These are phyloP conservation scores for Candida ascalaphidarum DNA, from an alignment of 805 yeast genomes.

Conservation along the genomic window DNA sequence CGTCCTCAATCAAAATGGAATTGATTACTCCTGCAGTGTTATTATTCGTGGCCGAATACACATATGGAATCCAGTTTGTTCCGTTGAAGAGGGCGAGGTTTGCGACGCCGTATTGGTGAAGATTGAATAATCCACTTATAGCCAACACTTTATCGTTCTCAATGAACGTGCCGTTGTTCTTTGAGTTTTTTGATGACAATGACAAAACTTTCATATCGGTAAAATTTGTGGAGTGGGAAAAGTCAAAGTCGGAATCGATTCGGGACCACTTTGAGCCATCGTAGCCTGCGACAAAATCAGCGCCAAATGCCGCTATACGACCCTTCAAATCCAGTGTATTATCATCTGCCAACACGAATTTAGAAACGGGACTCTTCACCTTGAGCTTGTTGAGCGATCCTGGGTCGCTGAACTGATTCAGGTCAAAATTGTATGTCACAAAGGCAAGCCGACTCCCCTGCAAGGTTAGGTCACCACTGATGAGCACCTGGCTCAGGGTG, in stretches of 20 bases:
- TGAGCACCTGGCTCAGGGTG: conserved; percentile 24
- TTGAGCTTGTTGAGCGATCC: conserved; percentile 13
- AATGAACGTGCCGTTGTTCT: conserved; percentile 26
- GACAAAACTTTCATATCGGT: conserved; percentile 38
- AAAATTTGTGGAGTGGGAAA: conserved; percentile 24
- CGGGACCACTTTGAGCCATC: conserved; percentile 42
- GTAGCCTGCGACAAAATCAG: conserved; percentile 27
- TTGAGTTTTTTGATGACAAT: conserved; percentile 17
- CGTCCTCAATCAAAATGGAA: conserved; percentile 25
- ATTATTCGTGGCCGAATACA: conserved; percentile 27
- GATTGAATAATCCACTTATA: conserved; percentile 48
- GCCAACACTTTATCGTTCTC: conserved; percentile 39
- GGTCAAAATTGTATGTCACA: conserved; percentile 45
- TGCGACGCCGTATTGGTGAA: conserved; percentile 45
- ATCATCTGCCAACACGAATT: conserved; percentile 39
- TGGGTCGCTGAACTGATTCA: conserved; percentile 18
- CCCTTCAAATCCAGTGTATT: conserved; percentile 28
- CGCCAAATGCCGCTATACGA: conserved; percentile 27
- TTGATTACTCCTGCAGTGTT: conserved; percentile 19
- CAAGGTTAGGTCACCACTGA: conserved; percentile 46
- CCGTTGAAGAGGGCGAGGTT: conserved; percentile 65
- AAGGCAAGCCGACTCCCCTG: conserved; percentile 32
- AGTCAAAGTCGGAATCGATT: conserved; percentile 25
- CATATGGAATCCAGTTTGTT: conserved; percentile 54
- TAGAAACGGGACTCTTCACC: conserved; percentile 15